Base-by-base conservation (phyloP, 805 yeast genomes). In the Candida ulmi region DNA sequence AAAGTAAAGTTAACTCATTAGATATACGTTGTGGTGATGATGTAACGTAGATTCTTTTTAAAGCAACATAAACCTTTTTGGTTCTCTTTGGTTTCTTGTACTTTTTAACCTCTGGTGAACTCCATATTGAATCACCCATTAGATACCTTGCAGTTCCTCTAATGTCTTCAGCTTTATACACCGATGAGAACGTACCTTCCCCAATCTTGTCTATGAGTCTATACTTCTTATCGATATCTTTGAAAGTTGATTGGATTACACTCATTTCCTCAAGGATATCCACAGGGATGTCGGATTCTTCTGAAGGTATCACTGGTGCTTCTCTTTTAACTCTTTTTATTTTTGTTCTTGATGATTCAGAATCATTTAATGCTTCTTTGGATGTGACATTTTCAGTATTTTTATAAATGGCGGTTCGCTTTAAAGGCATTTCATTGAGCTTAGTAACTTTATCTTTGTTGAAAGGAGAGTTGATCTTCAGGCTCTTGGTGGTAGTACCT, bases 21-120 rank as follows among this genome's bases (percentile, higher is more conserved):
- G 76, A 79, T 33, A 93, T 91, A 61, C 99, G 74, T 46, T 78
- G 81, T 0, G 98, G 97, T 8, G 97, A 88, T 1, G 96, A 86
- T 0, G 99, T 93, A 17, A 90, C 98, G 60, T 91, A 90, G 35
- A 93, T 88, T 54, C 93, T 78, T 58, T 93, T 93, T 49, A 93
- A 68, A 2, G 99, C 99, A 41, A 93, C 98, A 37, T 57, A 63
- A 26, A 55, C 54, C 27, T 55, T 43, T 19, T 43, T 44, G n/a
- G 69, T 58, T 33, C 69, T 69, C 48, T 57, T 68, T 46, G 60
- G 66, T 42, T 51, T 49, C 19, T 56, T 57, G n/a, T 38, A 33
- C 23, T 40, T 40, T 9, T 42, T 47, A 30, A 45, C 53, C 26
- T 53, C 55, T 15, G 58, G 51, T 4, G 57, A 51, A 50, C 47